Percentiles rank a stretch among this genome's conserved stretches.
phyloP scores from a whole-genome alignment of 2,329 filamentous ascomycete species.

The Parastagonospora nodorum region DNA sequence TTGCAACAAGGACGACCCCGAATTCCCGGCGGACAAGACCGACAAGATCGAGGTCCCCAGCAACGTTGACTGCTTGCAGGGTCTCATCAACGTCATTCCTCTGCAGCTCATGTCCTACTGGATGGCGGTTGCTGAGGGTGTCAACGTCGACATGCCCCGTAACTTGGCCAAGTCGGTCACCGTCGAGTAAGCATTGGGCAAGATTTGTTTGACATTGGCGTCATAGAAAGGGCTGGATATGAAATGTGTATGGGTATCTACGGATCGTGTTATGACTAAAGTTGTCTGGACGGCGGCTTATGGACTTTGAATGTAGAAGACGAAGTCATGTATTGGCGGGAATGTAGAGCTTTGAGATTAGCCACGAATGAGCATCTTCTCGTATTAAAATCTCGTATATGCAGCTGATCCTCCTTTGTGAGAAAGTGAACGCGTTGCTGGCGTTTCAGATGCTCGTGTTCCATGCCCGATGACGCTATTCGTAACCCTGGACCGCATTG shows the following conservation, averaged over 20 bases:
- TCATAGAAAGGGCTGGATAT: conserved; percentile 26
- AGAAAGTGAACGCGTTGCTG: background rate
- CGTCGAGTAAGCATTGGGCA: conserved; percentile 73
- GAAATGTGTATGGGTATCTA: conserved; percentile 24
- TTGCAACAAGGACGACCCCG: conserved; percentile 87
- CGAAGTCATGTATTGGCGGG: conserved; percentile 16
- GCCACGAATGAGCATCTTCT: conserved; percentile 24
- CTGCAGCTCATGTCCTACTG: conserved; percentile 98
- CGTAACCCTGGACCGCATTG: conserved; percentile 15
- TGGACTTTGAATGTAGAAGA: conserved; percentile 23
- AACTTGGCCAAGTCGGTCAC: conserved; percentile 99
- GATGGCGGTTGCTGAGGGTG: conserved; percentile 92
- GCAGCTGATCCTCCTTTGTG: background rate
- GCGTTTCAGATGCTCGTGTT: conserved; percentile 7
- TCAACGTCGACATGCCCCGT: conserved; percentile 98
- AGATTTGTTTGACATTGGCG: conserved; percentile 17
- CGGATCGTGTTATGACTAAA: conserved; percentile 19
- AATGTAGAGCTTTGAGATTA: conserved; percentile 14
- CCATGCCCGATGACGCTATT: conserved; percentile 21
- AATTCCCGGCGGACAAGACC: conserved; percentile 86
- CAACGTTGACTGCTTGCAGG: conserved; percentile 94
- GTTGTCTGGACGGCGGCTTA: conserved; percentile 24
- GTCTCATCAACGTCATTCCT: conserved; percentile 95
- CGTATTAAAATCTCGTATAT: background rate
- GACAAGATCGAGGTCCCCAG: conserved; percentile 97